Base-by-base conservation (phyloP, 2,329 filamentous ascomycete genomes). In the Exophiala spinifera region DNA sequence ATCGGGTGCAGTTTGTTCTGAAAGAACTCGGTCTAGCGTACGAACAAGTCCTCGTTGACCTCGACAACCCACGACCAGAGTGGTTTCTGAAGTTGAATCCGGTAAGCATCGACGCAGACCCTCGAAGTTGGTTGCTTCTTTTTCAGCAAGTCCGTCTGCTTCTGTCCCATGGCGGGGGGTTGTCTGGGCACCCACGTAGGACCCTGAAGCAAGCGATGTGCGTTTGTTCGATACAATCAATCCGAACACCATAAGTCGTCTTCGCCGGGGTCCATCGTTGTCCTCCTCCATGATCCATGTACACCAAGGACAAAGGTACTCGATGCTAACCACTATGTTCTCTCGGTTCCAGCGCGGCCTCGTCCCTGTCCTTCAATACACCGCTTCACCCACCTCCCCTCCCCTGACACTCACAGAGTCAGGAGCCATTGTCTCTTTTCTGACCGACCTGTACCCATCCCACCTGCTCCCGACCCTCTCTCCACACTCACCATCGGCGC, bases 21-120 rank as follows among this genome's bases (percentile, higher is more conserved):
- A 77, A 79, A 25, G 87, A 90, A 66, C 79, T 87, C 11, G 77
- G 77, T 10, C 66, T 91, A 25, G 75, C 81, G 0, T 88, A 82
- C 64, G 83, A 88, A 53, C 84, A 89, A 61, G 83, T 88, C 56
- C 81, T 83, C 53, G 87, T 95, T 63, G 86, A 92, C 67, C 77
- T 94, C 44, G 70, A 73, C 62, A 79, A 71, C 8, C 88, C 89
- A 0, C 83, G 89, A 8, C 83, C 86, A 23, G 75, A 81, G 34
- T 88, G 85, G 76, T 94, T 92, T 67, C 79, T 94, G 7, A 76
- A 85, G 48, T 74, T 94, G 42, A 60, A 67, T 91, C 92, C 74
- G 88, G 88, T 2, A 78, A 79, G 71, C 49, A 70, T 10, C 8
- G 28, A 31, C 28, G n/a, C n/a, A n/a, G n/a, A n/a, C n/a, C n/a